Evolutionary conservation across 2,329 filamentous ascomycete genomes (phyloP), one percentile per base, ranked within the genome.

Genomic region (Emmonsia crescens): DNA sequence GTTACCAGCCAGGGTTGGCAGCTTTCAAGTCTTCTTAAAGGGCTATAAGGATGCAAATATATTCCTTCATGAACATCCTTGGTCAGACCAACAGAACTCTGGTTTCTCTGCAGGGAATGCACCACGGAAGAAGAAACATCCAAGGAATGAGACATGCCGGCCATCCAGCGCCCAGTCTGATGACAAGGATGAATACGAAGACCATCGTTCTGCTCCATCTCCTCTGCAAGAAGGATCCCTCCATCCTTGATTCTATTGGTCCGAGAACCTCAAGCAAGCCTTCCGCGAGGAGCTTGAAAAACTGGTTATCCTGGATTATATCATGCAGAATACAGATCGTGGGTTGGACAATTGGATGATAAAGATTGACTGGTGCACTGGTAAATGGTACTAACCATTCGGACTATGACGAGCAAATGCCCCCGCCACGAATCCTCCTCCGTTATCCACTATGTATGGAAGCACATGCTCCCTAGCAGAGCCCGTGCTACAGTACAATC

Each of bases 341-440:
- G 94, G 94, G 1, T 80, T 96, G 61, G 94, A 99, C 73, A 99
- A 99, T 69, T 99, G 94, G 94, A 99, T 99, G 94, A 91, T 99
- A 72, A 94, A 91, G 74, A 89, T 99, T 38, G 92, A 99, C 74
- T 90, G 86, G 82, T 84, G 91, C 68, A 86, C 83, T 2, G 85
- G 81, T 80, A 61, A 83, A 86, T 59, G 69, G 75, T 57, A 62
- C 60, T n/a, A 60, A 69, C 38, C 73, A 77, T 46, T 75, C 77
- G 38, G 78, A 78, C 42, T 79, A 80, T 58, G 73, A 73, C 6
- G 81, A 82, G 19, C 42, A 75, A 12, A 79, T 65, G 79, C 82
- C n/a, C 27, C 74, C 74, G 46, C 81, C 85, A 44, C 83, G n/a
- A n/a, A n/a, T n/a, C 4, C 49, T 33, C 12, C 16, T 52, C 24